A percentile compares a stretch with the other conserved stretches of the same genome.
phyloP scores from a whole-genome alignment of 805 yeast species.

The Wickerhamomyces chaumierensis region DNA sequence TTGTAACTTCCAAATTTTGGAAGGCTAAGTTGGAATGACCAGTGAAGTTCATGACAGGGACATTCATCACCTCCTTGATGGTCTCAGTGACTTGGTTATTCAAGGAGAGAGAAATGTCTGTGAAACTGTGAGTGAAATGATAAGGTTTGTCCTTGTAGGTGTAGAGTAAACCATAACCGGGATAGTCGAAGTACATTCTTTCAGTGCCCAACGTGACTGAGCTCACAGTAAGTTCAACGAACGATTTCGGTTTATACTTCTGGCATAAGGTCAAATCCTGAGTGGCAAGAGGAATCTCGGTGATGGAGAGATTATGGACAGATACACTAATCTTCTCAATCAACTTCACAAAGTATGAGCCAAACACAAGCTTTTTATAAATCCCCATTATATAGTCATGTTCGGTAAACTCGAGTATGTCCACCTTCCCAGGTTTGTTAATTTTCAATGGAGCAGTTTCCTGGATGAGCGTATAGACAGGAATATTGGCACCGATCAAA shows the following conservation, averaged over 20 bases:
- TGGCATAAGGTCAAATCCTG: conserved; percentile 10
- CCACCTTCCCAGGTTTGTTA: neutral
- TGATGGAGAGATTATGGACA: conserved; percentile 10
- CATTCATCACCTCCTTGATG: conserved; percentile 10
- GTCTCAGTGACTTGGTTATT: conserved; percentile 13
- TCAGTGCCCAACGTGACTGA: conserved; percentile 16
- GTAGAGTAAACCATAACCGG: conserved; percentile 36
- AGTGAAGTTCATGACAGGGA: conserved; percentile 20
- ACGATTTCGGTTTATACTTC: conserved; percentile 13
- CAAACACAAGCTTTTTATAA: conserved; percentile 4
- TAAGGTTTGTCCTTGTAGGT: conserved; percentile 30
- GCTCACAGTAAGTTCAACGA: conserved; percentile 11
- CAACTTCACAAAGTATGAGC: conserved; percentile 8
- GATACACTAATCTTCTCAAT: conserved; percentile 10
- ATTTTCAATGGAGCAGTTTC: conserved; percentile 2
- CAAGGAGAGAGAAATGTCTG: conserved; percentile 24
- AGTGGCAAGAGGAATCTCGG: conserved; percentile 14
- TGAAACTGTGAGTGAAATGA: conserved; percentile 25
- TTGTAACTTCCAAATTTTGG: conserved; percentile 21
- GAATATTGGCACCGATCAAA: conserved; percentile 9
- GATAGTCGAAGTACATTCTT: conserved; percentile 23
- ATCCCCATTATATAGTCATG: conserved; percentile 6
- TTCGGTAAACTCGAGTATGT: conserved; percentile 1
- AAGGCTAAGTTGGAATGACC: conserved; percentile 29
- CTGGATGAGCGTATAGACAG: conserved; percentile 7